Base-by-base conservation (phyloP, 2,329 filamentous ascomycete species). In the Cladosporium oxysporum region DNA sequence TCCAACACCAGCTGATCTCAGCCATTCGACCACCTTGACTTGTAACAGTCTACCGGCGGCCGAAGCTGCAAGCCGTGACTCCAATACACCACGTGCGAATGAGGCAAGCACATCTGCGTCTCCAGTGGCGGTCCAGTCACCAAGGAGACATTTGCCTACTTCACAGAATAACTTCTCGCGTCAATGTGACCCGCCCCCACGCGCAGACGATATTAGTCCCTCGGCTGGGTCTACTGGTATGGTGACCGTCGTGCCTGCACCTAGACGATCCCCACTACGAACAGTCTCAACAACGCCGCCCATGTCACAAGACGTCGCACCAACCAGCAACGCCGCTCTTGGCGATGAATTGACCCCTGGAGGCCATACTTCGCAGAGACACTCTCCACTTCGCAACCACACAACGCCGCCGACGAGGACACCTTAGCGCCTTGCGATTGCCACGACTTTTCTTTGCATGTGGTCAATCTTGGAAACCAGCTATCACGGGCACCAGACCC, bases 191-290 rank as follows among this genome's bases (percentile, higher is more conserved):
- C 65, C 68, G 6, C 71, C 74, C 12, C 73, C 74, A 5, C 69
- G 72, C 28, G 74, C 73, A 4, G 71, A 74, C 50, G 74, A 75
- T 50, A 72, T 75, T 49, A 73, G 68, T 59, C 72, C 74, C n/a
- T 68, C 67, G 12, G 61, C 62, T 47, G 69, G 70, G 14, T 58
- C 65, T 10, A 64, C 58, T 7, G 67, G 66, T 14, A 69, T 68
- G n/a, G 70, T 71, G 4, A 47, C 41, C n/a, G 66, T 74, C 10
- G 68, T 75, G 3, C 70, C 73, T n/a, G 73, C 73, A 35, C 72
- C 72, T 8, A 58, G 67, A 31, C 62, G 69, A 23, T 69, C 67
- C 7, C 66, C 62, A 5, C 50, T 67, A 29, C 62, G 65, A 37
- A n/a, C 61, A 63, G 50, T 63, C 1, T 57, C 61, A 4, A 55